Percentiles rank a stretch among this genome's conserved stretches.
Evolutionary conservation across 2,329 filamentous ascomycete species (phyloP).

Genomic region (Pseudopyrenochaeta lycopersici): DNA sequence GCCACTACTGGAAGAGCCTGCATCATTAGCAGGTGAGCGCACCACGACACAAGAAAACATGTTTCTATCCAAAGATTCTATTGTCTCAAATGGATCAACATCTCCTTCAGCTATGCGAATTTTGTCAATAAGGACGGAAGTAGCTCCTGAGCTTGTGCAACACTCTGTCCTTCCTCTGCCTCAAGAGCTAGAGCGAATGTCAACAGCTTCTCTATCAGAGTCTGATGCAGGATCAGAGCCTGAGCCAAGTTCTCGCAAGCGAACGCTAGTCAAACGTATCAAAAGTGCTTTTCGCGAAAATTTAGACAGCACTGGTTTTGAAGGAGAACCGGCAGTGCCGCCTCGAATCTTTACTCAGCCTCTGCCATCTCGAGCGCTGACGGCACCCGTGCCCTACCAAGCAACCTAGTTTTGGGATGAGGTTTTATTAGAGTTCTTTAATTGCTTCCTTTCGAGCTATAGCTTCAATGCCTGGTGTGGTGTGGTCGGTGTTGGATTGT

Average conservation of each 20-base stretch:
- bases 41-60: no score
- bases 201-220: not conserved
- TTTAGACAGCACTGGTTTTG: not conserved
- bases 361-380: not conserved
- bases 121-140: not conserved
- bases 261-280: not conserved
- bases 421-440: not conserved
- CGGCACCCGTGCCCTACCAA: not conserved
- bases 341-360: not conserved
- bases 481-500: not conserved
- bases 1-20: no score
- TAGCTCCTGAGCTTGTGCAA: not conserved
- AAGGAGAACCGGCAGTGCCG: not conserved
- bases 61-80: no score
- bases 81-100: not conserved
- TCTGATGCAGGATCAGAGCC: not conserved
- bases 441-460: no score
- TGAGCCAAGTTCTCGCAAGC: not conserved
- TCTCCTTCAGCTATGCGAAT: not conserved
- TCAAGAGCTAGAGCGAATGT: not conserved
- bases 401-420: not conserved
- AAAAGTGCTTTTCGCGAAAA: not conserved
- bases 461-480: no score
- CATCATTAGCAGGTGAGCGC: no score
- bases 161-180: not conserved